Base-by-base conservation (phyloP, 2,329 filamentous ascomycete genomes). In the Alternaria incomplexa region DNA sequence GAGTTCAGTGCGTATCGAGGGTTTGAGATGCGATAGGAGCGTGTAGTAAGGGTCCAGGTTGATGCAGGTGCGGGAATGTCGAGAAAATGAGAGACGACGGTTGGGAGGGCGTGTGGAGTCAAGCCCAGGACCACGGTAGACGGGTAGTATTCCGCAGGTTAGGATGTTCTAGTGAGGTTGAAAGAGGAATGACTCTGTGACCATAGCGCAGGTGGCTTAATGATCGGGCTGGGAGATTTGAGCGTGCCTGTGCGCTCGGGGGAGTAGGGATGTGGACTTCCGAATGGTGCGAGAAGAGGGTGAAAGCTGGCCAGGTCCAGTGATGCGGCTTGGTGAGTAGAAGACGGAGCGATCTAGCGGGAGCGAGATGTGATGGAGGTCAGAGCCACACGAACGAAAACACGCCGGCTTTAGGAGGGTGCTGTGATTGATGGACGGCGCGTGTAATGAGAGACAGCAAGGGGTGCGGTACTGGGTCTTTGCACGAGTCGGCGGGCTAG, bases 121-220 rank as follows among this genome's bases (percentile, higher is more conserved):
- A 70, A 71, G 74, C 77, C 79, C 79, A 77, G 78, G 73, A 73
- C 75, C 74, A 80, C 78, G 79, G 79, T 81, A 79, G 74, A 72
- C 77, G 78, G 78, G 75, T 78, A 73, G 73, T 74, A 71, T 79
- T 75, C 76, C 77, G 78, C 73, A 71, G 70, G 64, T 72, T 74
- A 73, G 75, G 73, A 72, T 71, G 71, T 76, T 79, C 77, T 80
- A 79, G 77, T 76, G 72, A 72, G 73, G 69, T 73, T 73, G 67
- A 73, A 76, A 76, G 73, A 77, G 77, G 77, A 76, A 74, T 76
- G 77, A 77, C 64, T 74, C 63, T 64, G 71, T 79, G 77, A 78
- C 67, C 77, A 79, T 79, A 79, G 76, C 77, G 73, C 60, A 62
- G 52, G 71, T 77, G 74, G 76, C 70, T 77, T 75, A 74, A 73